A percentile compares a stretch with the other conserved stretches of the same genome.
These are phyloP conservation scores for Colletotrichum nymphaeae DNA, from an alignment of 2,329 filamentous ascomycete genomes.

Conservation along the genomic window DNA sequence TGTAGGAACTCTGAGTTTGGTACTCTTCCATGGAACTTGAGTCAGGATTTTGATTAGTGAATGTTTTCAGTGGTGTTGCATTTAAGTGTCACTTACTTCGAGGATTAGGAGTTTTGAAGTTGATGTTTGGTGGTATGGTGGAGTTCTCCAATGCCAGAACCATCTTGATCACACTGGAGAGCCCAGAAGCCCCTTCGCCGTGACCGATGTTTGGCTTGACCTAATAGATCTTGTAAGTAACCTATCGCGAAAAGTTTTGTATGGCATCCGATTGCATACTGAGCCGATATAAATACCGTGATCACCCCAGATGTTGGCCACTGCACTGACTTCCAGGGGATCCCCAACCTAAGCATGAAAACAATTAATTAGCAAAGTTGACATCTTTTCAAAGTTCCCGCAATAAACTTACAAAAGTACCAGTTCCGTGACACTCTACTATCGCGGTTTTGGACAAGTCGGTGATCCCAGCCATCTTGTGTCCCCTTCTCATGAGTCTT, in stretches of 20 bases:
- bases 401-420: conserved; percentile 49
- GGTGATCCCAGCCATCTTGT: conserved; percentile 43
- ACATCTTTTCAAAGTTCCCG: too few relatives aligned
- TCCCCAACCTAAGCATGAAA: conserved; percentile 55
- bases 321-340: conserved; percentile 51
- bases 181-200: conserved; percentile 54
- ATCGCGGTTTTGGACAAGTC: conserved; percentile 43
- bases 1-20: conserved; percentile 44
- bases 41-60: background rate
- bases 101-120: conserved; percentile 47
- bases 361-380: background rate
- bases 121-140: conserved; percentile 52
- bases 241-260: background rate
- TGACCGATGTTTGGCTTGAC: conserved; percentile 57
- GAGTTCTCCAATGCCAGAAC: conserved; percentile 52
- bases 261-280: background rate
- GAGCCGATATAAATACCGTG: conserved; percentile 43
- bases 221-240: conserved; percentile 1
- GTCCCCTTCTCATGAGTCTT: conserved; percentile 49
- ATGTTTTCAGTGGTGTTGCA: conserved; percentile 19
- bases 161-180: conserved; percentile 56
- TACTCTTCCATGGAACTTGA: conserved; percentile 37
- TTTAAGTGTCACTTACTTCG: background rate
- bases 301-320: conserved; percentile 44
- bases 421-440: conserved; percentile 54